Conservation (phyloP, 352 stramenopile species). For the Albugo laibachii region DNA sequence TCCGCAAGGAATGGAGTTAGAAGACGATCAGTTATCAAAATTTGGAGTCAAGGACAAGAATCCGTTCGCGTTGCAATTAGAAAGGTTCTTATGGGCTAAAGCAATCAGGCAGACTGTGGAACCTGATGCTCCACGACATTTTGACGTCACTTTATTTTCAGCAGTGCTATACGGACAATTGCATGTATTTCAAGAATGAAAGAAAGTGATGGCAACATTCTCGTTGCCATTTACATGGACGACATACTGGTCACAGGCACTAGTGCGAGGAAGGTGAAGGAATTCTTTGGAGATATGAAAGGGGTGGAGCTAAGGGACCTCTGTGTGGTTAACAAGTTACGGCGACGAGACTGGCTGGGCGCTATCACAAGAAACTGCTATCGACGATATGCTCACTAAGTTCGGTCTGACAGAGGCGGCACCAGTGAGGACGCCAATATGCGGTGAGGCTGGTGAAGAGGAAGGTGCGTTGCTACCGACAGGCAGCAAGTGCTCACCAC, state of each 20-base stretch:
- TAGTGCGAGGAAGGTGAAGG: too few species aligned
- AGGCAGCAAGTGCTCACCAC: not conserved
- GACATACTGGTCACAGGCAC: too few species aligned
- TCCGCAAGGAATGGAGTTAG: not conserved
- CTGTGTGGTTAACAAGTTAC: not conserved
- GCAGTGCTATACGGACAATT: slow-evolving; percentile 11
- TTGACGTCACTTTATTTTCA: slow-evolving; percentile 2
- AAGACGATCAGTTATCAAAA: slow-evolving; percentile 4
- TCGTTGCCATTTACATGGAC: too few species aligned
- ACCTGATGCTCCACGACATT: not conserved
- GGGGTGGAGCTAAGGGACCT: not conserved
- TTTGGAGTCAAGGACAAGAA: not conserved
- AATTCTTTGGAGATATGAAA: not conserved
- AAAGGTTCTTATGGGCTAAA: slow-evolving; percentile 14
- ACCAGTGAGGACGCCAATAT: not conserved
- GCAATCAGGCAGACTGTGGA: slow-evolving; percentile 13
- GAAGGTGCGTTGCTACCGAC: slow-evolving; percentile 2
- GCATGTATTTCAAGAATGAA: slow-evolving; percentile 8
- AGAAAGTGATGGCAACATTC: too few species aligned
- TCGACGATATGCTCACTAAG: not conserved
- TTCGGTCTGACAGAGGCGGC: not conserved
- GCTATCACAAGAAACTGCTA: not conserved
- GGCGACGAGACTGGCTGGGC: not conserved
- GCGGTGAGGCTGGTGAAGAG: not conserved
- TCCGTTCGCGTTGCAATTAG: slow-evolving; percentile 3